Base-by-base conservation (phyloP, 768 basidiomycete species). In the Gelatoporia subvermispora region DNA sequence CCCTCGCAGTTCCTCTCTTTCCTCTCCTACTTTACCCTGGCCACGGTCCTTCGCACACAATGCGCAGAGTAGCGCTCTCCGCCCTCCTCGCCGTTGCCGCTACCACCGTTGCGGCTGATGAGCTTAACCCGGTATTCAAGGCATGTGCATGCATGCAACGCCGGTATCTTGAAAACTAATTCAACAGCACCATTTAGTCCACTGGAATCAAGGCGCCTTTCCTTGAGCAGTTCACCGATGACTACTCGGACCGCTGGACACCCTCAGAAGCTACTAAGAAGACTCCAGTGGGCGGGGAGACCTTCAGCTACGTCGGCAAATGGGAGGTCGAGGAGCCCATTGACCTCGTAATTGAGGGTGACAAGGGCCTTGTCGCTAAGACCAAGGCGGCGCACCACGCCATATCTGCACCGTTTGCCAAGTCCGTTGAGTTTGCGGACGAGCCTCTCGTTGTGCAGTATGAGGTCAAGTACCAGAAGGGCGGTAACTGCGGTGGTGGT, bases 401-500 rank as follows among this genome's bases (percentile, higher is more conserved):
- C 65, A 97, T 99, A 68, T 97, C 95, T 51, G 92, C 94, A 1
- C 87, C 93, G 11, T 93, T 99, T 70, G 59, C 69, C 13, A 65
- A 76, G 49, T 77, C 90, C 45, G 73, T 97, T 61, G 83, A 87
- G 74, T 90, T 94, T 72, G 77, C 76, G 59, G 71, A 79, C 49
- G 78, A 94, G 69, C 88, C 94, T 38, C 76, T 98, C 39, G 93
- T 98, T 56, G 86, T 98, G 17, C 93, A 96, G 65, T 99, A 99
- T 62, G 96, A 99, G 67, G 96, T 96, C 73, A 95, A 98, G 73
- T 93, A 96, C 68, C 94, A 99, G 76, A 93, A 97, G 71, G 94
- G 95, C 37, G 91, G 96, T 41, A 96, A 96, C 71, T 98, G 96
- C 61, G 96, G 96, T 68, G 96, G 96, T 74, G 96, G 96, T 35